Percentiles rank a stretch among this genome's conserved stretches.
Evolutionary conservation across 1,284 basidiomycete genomes (phyloP).

Genomic region (Sparassis latifolia): DNA sequence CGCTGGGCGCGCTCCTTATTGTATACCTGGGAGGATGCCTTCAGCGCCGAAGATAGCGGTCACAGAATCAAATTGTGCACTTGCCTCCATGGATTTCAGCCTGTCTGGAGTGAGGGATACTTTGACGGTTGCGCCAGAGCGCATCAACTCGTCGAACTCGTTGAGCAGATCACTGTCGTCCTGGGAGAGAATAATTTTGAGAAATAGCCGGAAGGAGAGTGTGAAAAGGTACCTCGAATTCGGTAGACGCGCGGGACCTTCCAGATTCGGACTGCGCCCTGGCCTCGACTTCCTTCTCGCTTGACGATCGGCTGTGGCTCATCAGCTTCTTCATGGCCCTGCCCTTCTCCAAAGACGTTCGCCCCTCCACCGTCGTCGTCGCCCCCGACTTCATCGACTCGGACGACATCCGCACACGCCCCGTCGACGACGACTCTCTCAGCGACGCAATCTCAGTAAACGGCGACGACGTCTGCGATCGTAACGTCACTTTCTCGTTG

Average conservation of each 20-base stretch:
- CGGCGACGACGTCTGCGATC: conserved; percentile 16
- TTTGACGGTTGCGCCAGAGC: conserved; percentile 85
- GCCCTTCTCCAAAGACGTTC: conserved; percentile 55
- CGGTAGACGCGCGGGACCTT: conserved; percentile 18
- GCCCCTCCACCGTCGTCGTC: conserved; percentile 23
- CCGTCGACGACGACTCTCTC: conserved; percentile 8
- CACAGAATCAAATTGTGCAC: conserved; percentile 6
- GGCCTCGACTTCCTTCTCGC: conserved; percentile 23
- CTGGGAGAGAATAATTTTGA: conserved; percentile 14
- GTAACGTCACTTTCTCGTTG: conserved; percentile 14
- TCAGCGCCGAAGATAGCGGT: no score
- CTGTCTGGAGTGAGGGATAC: conserved; percentile 92
- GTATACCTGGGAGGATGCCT: conserved; percentile 37
- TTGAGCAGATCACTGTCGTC: conserved; percentile 53
- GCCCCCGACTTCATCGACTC: conserved; percentile 28
- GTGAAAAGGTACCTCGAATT: conserved; percentile 17
- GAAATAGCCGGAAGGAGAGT: conserved; percentile 5
- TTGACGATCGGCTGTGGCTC: conserved; percentile 24
- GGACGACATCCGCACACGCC: conserved; percentile 33
- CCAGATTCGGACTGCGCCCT: conserved; percentile 17
- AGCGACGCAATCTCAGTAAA: conserved; percentile 5
- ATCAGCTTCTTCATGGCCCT: conserved; percentile 52
- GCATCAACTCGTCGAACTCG: conserved; percentile 89
- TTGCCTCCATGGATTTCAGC: conserved; percentile 85
- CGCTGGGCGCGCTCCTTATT: conserved; percentile 53